These are phyloP conservation scores for Citeromyces matritensis DNA, from an alignment of 805 yeast genomes.

Conservation along the genomic window DNA sequence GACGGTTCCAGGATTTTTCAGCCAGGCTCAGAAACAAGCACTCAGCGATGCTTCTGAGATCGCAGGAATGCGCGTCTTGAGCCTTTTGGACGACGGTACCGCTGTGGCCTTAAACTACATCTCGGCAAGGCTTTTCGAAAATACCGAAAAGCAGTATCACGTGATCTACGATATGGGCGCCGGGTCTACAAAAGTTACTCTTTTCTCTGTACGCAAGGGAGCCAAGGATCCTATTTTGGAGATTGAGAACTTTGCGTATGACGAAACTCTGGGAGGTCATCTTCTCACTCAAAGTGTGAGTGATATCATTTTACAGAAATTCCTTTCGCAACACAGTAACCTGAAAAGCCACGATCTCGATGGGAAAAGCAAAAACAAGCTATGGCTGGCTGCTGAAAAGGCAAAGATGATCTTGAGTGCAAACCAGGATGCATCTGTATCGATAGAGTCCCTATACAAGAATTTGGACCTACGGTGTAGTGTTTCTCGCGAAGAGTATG, in stretches of 20 bases:
- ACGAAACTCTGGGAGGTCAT: slow-evolving; percentile 63
- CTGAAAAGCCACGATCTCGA: slow-evolving; percentile 12
- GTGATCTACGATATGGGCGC: slow-evolving; percentile 87
- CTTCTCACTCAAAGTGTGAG: slow-evolving; percentile 52
- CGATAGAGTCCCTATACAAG: slow-evolving; percentile 58
- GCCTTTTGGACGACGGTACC: slow-evolving; percentile 79
- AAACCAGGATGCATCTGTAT: slow-evolving; percentile 62
- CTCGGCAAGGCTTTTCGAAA: slow-evolving; percentile 28
- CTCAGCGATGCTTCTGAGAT: slow-evolving; percentile 56
- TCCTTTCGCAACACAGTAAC: slow-evolving; percentile 27
- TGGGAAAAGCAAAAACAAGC: slow-evolving; percentile 45
- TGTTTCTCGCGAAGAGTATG: slow-evolving; percentile 74
- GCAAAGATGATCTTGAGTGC: slow-evolving; percentile 82
- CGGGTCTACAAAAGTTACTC: slow-evolving; percentile 76
- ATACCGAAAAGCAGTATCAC: slow-evolving; percentile 36
- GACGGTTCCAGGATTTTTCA: slow-evolving; percentile 63
- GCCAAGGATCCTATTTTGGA: slow-evolving; percentile 31
- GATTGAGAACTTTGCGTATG: slow-evolving; percentile 60
- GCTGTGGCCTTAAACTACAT: slow-evolving; percentile 82
- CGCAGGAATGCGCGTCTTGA: slow-evolving; percentile 50
- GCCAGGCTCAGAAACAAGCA: slow-evolving; percentile 52
- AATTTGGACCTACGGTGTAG: slow-evolving; percentile 60
- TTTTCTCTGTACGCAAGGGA: slow-evolving; percentile 45
- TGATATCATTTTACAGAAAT: slow-evolving; percentile 42
- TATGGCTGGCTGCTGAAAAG: slow-evolving; percentile 77